These are phyloP conservation scores for Mrakiaceae sp. DNA, from an alignment of 1,284 basidiomycete genomes.

Conservation along the genomic window DNA sequence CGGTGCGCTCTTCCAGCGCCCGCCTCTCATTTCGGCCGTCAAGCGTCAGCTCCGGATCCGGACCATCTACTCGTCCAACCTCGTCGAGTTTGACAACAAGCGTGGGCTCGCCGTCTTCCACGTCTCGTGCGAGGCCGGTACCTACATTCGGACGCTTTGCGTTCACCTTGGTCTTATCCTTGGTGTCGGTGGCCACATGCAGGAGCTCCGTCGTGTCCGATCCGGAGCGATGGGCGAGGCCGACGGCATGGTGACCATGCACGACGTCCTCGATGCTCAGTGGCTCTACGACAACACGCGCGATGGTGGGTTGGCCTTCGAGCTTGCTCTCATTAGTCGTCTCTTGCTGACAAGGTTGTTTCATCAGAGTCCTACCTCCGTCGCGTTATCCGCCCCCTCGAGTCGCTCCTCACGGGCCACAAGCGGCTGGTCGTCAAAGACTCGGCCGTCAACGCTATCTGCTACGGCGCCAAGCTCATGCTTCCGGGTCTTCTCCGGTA, in stretches of 20 bases:
- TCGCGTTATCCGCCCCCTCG: constrained; percentile 85
- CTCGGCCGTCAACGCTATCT: constrained; percentile 97
- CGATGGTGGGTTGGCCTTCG: constrained; percentile 53
- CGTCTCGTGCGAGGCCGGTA: constrained; percentile 98
- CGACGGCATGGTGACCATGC: constrained; percentile 99
- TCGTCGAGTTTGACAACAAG: constrained; percentile 96
- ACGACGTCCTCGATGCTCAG: constrained; percentile 97
- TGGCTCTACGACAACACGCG: constrained; percentile 99
- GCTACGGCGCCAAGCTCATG: constrained; percentile 99
- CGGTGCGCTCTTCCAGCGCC: constrained; percentile 97
- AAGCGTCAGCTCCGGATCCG: constrained; percentile 97
- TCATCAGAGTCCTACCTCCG: constrained; percentile 83
- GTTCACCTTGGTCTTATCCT: constrained; percentile 91
- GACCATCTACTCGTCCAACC: constrained; percentile 92
- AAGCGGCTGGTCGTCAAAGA: constrained; percentile 99
- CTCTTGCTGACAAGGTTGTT: background rate
- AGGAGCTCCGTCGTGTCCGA: constrained; percentile 89
- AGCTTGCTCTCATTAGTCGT: constrained; percentile 9
- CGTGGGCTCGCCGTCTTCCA: constrained; percentile 95
- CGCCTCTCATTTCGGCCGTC: constrained; percentile 96
- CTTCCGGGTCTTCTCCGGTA: constrained; percentile 96
- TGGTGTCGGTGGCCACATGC: constrained; percentile 99
- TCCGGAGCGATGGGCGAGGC: constrained; percentile 95
- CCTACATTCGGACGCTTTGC: constrained; percentile 96
- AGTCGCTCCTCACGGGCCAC: constrained; percentile 88